Evolutionary conservation across 805 yeast genomes (phyloP), one percentile per base, ranked within the genome.

Genomic region (Blastobotrys parvus): DNA sequence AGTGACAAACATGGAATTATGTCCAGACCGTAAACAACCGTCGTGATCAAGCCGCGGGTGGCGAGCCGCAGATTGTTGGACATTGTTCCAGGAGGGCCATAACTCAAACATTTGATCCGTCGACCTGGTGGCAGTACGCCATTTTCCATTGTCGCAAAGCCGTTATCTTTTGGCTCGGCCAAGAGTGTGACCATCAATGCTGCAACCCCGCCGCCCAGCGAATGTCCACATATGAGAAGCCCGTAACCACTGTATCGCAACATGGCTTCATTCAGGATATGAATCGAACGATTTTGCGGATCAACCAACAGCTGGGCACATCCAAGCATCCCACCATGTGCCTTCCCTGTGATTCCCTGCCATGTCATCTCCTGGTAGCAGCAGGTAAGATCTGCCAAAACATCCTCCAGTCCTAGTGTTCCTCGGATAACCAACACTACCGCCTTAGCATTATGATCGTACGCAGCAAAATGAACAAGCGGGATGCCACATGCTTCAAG

Each of bases 171-270:
- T 25, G 10, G 29, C 29, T 25, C 10, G 3, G 61, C 45, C 1
- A 55, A 39, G 19, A 61, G 46, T 8, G 61, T 49, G 20, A 56
- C 56, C 15, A 61, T 41, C 13, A 60, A 27, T 1, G 64, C 60
- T 2, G 59, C 62, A 1, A 60, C 63, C 2, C 64, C 62, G 15
- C 62, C 64, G 1, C 64, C 64, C 33, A 60, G 45, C 5, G 64
- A 61, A 45, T 60, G 64, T 3, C 64, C 64, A 30, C 63, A 59
- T 3, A 61, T 46, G 13, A 61, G 54, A 3, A 60, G 47, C 6
- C 64, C 64, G 39, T 58, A 60, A 8, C 51, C 57, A 1, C 52
- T 52, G 42, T 48, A 50, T 20, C 50, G 49, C 16, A 47, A 48
- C 30, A 60, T 45, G 3, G 61, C 60, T 4, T 45, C 39, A 22